Base-by-base conservation (phyloP, 2,329 filamentous ascomycete genomes). In the Drechslera avenae region DNA sequence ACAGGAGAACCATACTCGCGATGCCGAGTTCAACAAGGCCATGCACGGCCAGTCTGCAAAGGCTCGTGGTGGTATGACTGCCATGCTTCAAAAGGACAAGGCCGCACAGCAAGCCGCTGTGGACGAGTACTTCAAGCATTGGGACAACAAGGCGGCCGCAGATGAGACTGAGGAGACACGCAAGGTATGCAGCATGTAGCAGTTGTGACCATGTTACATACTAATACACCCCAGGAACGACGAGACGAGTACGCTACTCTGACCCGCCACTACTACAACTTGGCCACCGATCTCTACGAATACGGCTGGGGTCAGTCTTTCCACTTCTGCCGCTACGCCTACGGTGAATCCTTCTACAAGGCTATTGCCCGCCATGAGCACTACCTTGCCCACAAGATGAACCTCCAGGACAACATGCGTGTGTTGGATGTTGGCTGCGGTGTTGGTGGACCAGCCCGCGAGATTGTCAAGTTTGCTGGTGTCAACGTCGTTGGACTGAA, bases 301-400 rank as follows among this genome's bases (percentile, higher is more conserved):
- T 94, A 96, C 66, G 94, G 92, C 67, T 99, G 94, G 92, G 90
- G 90, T 56, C 87, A 91, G 69, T 93, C 88, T 41, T 99, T 99
- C 83, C 93, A 99, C 79, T 97, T 99, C 83, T 96, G 90, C 79
- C 91, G 93, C 58, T 97, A 93, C 77, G 89, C 90, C 47, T 80
- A 86, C 63, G 88, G 89, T 71, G 94, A 99, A 79, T 80, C 86
- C 44, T 97, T 97, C 80, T 81, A 85, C 75, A 90, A 95, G 77
- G 92, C 92, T 56, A 93, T 97, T 76, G 90, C 92, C 61, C 89
- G 94, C 52, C 94, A 99, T 72, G 94, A 99, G 80, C 94, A 99
- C 81, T 97, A 96, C 79, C 88, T 99, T 23, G 94, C 94, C 39
- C 86, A 92, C 76, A 85, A 86, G 75, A 96, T 97, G 74, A 86